These are phyloP conservation scores for Phaseolus lunatus DNA, from an alignment of 306 rosid species.

Conservation along the genomic window DNA sequence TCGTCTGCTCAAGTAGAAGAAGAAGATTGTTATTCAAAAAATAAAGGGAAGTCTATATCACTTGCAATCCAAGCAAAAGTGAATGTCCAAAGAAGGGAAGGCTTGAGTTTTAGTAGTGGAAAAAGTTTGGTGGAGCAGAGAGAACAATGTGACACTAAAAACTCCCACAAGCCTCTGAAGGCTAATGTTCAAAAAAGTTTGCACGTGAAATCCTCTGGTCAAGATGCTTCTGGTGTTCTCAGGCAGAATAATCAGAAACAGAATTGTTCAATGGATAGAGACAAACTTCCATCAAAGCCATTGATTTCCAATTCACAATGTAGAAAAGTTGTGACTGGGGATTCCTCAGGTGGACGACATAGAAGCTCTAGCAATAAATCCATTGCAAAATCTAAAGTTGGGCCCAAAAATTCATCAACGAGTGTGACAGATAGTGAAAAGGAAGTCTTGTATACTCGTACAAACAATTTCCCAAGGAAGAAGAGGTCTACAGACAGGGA, in stretches of 20 bases:
- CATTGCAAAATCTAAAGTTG: constrained; percentile 56
- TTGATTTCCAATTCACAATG: constrained; percentile 48
- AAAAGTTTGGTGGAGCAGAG: constrained; percentile 59
- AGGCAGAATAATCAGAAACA: constrained; percentile 82
- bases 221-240: constrained; percentile 60
- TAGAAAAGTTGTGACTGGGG: constrained; percentile 55
- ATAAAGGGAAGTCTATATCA: constrained; percentile 69
- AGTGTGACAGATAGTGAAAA: constrained; percentile 61
- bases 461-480: constrained; percentile 65
- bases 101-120: constrained; percentile 52
- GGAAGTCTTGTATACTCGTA: constrained; percentile 57
- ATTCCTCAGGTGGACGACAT: constrained; percentile 55
- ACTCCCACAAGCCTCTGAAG: constrained; percentile 55
- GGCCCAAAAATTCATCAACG: constrained; percentile 54
- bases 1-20: constrained; percentile 54
- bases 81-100: constrained; percentile 81
- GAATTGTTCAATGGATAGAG: constrained; percentile 58
- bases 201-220: constrained; percentile 56
- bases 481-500: constrained; percentile 70
- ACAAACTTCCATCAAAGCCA: constrained; percentile 60
- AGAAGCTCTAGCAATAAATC: constrained; percentile 57
- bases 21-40: constrained; percentile 54
- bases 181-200: constrained; percentile 52
- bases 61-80: constrained; percentile 92
- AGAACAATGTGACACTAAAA: constrained; percentile 63